phyloP scores from a whole-genome alignment of 1,284 basidiomycete species.

The Stygiomarasmius scandens region DNA sequence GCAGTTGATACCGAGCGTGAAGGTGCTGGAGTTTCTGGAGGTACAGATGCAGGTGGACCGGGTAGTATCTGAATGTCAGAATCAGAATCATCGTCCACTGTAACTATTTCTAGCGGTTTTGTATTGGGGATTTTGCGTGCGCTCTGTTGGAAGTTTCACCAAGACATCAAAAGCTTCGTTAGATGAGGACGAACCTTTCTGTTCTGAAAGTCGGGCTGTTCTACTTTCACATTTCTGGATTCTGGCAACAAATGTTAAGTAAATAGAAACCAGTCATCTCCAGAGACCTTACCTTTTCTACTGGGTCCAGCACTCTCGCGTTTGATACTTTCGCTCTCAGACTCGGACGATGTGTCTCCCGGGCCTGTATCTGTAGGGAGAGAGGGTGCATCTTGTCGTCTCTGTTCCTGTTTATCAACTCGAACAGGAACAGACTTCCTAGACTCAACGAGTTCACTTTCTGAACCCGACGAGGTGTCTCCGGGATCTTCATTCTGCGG shows the following conservation, averaged over 20 bases:
- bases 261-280: background rate
- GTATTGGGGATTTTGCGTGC: background rate
- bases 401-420: background rate
- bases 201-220: background rate
- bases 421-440: too few relatives aligned
- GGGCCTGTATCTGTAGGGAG: slow-evolving; percentile 2
- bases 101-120: background rate
- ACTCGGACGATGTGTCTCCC: too few relatives aligned
- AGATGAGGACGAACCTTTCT: background rate
- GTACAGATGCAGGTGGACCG: background rate
- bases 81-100: background rate
- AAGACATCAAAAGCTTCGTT: background rate
- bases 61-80: background rate
- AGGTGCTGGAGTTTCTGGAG: background rate
- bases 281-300: background rate
- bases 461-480: background rate
- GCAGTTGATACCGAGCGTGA: background rate
- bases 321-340: background rate
- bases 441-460: background rate
- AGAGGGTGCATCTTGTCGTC: background rate
- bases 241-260: background rate
- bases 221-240: background rate
- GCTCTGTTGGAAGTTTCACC: background rate
- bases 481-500: background rate
- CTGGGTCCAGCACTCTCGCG: background rate